Conservation (phyloP, 805 yeast genomes). For the Candida montana region DNA sequence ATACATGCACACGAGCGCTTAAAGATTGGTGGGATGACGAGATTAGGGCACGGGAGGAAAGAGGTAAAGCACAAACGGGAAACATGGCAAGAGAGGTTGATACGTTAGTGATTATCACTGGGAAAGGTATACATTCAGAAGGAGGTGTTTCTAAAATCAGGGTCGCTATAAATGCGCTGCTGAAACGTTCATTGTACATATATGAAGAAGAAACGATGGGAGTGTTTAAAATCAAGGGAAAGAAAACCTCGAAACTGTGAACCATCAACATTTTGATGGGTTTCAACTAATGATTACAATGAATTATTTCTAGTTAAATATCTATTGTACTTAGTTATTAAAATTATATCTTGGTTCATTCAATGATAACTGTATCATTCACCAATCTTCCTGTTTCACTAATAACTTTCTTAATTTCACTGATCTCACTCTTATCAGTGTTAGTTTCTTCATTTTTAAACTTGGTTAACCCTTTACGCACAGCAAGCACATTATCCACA, state of each 20-base stretch:
- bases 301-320: too few species aligned
- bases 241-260: too few species aligned
- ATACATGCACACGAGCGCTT: conserved; percentile 32
- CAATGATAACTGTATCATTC: not conserved
- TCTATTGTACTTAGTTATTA: not conserved
- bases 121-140: conserved; percentile 64
- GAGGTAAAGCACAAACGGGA: conserved; percentile 33
- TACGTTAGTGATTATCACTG: conserved; percentile 51
- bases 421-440: not conserved
- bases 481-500: conserved; percentile 90
- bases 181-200: conserved; percentile 34
- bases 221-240: conserved; percentile 40
- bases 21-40: conserved; percentile 64
- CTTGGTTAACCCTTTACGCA: conserved; percentile 69
- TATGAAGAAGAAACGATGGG: conserved; percentile 42
- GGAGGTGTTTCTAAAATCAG: conserved; percentile 50
- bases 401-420: conserved; percentile 2
- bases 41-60: conserved; percentile 33
- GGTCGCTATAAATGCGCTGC: conserved; percentile 34
- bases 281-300: too few species aligned
- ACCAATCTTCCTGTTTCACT: conserved; percentile 1
- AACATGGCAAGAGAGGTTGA: conserved; percentile 35
- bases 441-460: conserved; percentile 7
- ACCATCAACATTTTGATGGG: too few species aligned
- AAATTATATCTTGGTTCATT: not conserved